Conservation (phyloP, 108 stramenopile genomes). For the Pseudonitzschia pungens region DNA sequence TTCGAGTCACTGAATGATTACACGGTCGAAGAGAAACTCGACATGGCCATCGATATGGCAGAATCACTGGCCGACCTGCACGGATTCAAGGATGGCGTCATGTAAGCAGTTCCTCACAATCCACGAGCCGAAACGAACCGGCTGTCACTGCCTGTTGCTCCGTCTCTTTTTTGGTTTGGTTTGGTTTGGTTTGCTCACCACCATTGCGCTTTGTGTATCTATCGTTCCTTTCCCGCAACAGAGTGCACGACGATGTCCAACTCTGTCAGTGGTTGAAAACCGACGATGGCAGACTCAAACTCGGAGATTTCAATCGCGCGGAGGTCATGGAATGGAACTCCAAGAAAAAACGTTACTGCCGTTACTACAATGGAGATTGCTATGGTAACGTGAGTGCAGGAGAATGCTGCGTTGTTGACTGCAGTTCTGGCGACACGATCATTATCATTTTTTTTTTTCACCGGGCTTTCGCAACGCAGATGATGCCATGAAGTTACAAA, state of each 20-base stretch:
- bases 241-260: conserved; percentile 78
- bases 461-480: no score
- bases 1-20: conserved; percentile 55
- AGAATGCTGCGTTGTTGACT: no score
- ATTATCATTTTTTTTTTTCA: no score
- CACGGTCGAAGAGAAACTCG: conserved; percentile 60
- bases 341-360: conserved; percentile 59
- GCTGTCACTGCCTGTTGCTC: not conserved
- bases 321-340: conserved; percentile 56
- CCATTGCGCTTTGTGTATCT: no score
- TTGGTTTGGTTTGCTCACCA: not conserved
- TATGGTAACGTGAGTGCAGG: conserved; percentile 43
- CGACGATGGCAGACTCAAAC: conserved; percentile 56
- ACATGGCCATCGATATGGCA: conserved; percentile 63
- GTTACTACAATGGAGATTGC: conserved; percentile 61
- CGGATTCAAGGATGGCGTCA: conserved; percentile 59
- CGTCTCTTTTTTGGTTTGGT: no score
- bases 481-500: no score
- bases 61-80: conserved; percentile 71
- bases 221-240: conserved; percentile 1
- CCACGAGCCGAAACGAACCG: not conserved
- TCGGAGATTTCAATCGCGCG: conserved; percentile 84
- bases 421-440: no score
- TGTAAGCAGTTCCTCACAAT: conserved; percentile 21
- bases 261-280: conserved; percentile 76